A percentile compares a stretch with the other conserved stretches of the same genome.
phyloP scores from a whole-genome alignment of 768 basidiomycete species.

The Phaeotremella fagi region DNA sequence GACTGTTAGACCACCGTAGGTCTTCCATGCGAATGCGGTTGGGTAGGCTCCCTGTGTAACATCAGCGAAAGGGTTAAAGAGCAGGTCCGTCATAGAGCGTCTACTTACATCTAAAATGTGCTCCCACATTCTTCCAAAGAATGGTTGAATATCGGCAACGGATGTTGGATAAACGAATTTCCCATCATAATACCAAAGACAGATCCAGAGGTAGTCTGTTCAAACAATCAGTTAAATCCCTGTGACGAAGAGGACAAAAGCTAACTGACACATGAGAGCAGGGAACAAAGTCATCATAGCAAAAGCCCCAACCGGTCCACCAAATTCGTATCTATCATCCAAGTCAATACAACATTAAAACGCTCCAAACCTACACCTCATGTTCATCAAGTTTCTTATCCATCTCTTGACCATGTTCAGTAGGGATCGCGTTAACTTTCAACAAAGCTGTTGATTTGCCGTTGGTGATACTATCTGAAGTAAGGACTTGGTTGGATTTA shows the following conservation, averaged over 20 bases:
- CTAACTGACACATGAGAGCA: constrained; percentile 67
- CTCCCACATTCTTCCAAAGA: constrained; percentile 74
- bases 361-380: constrained; percentile 52
- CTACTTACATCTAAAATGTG: constrained; percentile 68
- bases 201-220: constrained; percentile 89
- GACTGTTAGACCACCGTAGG: constrained; percentile 80
- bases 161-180: constrained; percentile 66
- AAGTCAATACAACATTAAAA: constrained; percentile 1
- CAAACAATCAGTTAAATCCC: constrained; percentile 1
- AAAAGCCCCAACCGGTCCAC: constrained; percentile 82
- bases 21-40: constrained; percentile 78
- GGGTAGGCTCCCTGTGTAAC: constrained; percentile 81
- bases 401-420: constrained; percentile 66
- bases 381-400: constrained; percentile 73
- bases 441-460: constrained; percentile 24
- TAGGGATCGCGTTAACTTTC: constrained; percentile 42
- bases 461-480: constrained; percentile 24
- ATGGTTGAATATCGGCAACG: constrained; percentile 66
- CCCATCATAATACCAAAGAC: constrained; percentile 93
- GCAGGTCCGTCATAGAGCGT: no score
- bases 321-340: constrained; percentile 80
- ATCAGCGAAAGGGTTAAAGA: constrained; percentile 1
- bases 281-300: constrained; percentile 96
- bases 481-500: constrained; percentile 8
- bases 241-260: neutral